These are phyloP conservation scores for Dactylellina sp. DNA, from an alignment of 2,329 filamentous ascomycete genomes.

Conservation along the genomic window DNA sequence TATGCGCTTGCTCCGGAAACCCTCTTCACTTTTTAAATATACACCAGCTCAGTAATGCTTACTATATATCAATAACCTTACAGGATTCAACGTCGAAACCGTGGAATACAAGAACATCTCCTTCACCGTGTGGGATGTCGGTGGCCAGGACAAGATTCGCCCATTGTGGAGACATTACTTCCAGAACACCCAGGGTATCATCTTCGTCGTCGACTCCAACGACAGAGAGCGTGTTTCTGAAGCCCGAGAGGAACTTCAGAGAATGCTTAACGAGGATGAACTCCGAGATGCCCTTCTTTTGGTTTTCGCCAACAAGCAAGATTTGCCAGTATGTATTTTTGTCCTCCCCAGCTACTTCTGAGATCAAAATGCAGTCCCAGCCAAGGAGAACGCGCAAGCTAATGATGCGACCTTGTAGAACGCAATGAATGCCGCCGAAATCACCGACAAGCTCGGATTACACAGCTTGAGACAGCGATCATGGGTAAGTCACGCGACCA, in stretches of 20 bases:
- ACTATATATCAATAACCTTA: conserved; percentile 6
- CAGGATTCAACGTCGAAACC: conserved; percentile 99
- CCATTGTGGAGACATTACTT: conserved; percentile 99
- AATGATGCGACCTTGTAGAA: conserved; percentile 72
- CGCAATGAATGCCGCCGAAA: conserved; percentile 99
- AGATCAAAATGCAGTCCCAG: too few species aligned
- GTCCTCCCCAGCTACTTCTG: not conserved
- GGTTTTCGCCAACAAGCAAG: conserved; percentile 99
- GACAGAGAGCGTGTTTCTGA: conserved; percentile 98
- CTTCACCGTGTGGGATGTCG: conserved; percentile 99
- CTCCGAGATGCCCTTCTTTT: conserved; percentile 95
- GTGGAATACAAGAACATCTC: conserved; percentile 99
- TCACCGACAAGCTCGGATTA: conserved; percentile 99
- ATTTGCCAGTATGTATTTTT: conserved; percentile 82
- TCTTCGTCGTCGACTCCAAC: conserved; percentile 99
- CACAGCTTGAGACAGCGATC: conserved; percentile 98
- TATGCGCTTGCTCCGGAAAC: conserved; percentile 66
- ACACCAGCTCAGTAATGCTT: not conserved
- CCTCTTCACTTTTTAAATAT: not conserved
- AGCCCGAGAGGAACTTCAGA: conserved; percentile 93
- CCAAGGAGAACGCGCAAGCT: not conserved
- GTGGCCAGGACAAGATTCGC: conserved; percentile 99
- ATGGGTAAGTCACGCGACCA: conserved; percentile 78
- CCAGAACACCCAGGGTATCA: conserved; percentile 99
- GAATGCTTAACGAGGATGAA: conserved; percentile 99